Conservation (phyloP, 2,329 filamentous ascomycete species). For the Cladosporium sp. region DNA sequence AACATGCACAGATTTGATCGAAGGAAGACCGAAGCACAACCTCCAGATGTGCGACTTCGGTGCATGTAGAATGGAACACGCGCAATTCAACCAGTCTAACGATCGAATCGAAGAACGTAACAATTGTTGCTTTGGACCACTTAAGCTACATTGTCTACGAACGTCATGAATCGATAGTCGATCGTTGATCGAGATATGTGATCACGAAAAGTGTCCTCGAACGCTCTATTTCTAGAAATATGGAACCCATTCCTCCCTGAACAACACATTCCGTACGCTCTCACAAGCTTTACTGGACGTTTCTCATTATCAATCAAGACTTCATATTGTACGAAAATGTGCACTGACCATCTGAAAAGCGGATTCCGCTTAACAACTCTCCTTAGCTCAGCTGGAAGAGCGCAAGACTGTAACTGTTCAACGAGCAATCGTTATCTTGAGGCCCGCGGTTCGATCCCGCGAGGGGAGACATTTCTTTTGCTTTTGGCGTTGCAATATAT, state of each 20-base stretch:
- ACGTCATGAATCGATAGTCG: not conserved
- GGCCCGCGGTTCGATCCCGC: slow-evolving; percentile 26
- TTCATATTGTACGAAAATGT: not conserved
- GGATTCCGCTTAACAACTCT: slow-evolving; percentile 7
- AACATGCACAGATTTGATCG: no score
- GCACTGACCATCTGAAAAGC: not conserved
- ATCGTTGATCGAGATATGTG: not conserved
- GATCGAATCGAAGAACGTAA: not conserved
- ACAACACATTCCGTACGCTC: no score
- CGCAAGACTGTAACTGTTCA: slow-evolving; percentile 43
- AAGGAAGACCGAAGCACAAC: not conserved
- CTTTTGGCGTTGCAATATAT: not conserved
- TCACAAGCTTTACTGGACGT: not conserved
- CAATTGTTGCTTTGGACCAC: not conserved
- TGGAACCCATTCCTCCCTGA: no score
- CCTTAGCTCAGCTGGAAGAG: slow-evolving; percentile 37
- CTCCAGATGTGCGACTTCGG: not conserved
- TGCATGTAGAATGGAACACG: not conserved
- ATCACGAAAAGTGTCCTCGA: not conserved
- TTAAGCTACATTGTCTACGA: not conserved
- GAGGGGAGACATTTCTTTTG: slow-evolving; percentile 23
- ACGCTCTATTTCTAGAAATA: not conserved
- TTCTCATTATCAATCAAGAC: not conserved
- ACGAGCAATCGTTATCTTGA: slow-evolving; percentile 22
- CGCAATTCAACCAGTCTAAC: not conserved